Evolutionary conservation across 2,329 filamentous ascomycete genomes (phyloP).

Genomic region (Pseudocercospora musae): DNA sequence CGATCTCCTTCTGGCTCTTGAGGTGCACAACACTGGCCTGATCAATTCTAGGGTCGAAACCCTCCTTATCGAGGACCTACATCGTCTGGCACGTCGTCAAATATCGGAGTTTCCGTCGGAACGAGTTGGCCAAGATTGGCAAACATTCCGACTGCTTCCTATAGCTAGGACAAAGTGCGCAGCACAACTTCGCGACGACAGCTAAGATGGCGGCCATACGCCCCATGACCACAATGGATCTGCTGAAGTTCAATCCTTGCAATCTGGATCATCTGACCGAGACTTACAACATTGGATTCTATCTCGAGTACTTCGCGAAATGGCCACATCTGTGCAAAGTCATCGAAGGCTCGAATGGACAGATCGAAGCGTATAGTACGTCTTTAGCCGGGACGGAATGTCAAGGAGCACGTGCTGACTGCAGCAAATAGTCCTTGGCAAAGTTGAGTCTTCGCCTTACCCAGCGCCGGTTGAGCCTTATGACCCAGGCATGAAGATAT

Average conservation of each 20-base stretch:
- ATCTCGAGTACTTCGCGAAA: slow-evolving; percentile 90
- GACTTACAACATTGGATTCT: slow-evolving; percentile 93
- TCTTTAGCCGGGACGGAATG: neutral
- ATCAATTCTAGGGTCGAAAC: neutral
- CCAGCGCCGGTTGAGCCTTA: slow-evolving; percentile 70
- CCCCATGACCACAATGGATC: slow-evolving; percentile 76
- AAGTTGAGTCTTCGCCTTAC: slow-evolving; percentile 78
- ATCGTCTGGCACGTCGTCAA: too few relatives aligned
- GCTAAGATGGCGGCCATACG: slow-evolving; percentile 57
- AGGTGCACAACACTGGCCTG: neutral
- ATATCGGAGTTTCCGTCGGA: too few relatives aligned
- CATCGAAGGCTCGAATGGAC: slow-evolving; percentile 79
- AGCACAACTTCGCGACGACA: neutral
- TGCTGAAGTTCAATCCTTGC: slow-evolving; percentile 86
- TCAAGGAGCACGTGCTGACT: neutral
- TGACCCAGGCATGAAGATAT: slow-evolving; percentile 48
- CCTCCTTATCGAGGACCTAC: neutral
- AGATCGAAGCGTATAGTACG: slow-evolving; percentile 91
- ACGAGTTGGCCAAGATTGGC: too few relatives aligned
- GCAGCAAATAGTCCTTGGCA: slow-evolving; percentile 77
- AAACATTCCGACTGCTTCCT: too few relatives aligned
- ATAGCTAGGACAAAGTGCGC: neutral
- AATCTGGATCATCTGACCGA: slow-evolving; percentile 97
- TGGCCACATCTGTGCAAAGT: slow-evolving; percentile 95
- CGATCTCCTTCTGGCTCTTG: neutral